phyloP scores from a whole-genome alignment of 2,329 filamentous ascomycete species.

The Stagonosporopsis rhizophila region DNA sequence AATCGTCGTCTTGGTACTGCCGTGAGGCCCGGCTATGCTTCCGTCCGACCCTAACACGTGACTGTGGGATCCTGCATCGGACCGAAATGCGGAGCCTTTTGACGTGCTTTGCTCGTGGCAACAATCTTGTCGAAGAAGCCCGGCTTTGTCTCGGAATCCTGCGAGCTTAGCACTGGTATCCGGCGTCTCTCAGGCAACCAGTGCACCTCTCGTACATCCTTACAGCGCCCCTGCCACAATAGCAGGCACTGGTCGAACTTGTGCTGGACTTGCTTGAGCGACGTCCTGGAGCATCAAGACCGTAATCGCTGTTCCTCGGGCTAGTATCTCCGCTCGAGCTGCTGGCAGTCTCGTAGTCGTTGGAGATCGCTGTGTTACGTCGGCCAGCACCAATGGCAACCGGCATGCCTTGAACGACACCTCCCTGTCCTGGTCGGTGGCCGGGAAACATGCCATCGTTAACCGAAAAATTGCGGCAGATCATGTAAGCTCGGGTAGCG shows the following conservation, averaged over 20 bases:
- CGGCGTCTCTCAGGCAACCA: slow-evolving; percentile 52
- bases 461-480: slow-evolving; percentile 95
- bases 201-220: slow-evolving; percentile 53
- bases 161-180: slow-evolving; percentile 39
- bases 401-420: slow-evolving; percentile 66
- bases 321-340: slow-evolving; percentile 64
- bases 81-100: background rate
- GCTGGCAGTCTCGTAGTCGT: slow-evolving; percentile 60
- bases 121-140: background rate
- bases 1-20: background rate
- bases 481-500: slow-evolving; percentile 95
- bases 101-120: background rate
- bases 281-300: slow-evolving; percentile 48
- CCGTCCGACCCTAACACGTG: background rate
- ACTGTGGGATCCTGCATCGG: background rate
- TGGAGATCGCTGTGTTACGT: slow-evolving; percentile 55
- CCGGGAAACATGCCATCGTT: slow-evolving; percentile 86
- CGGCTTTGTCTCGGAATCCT: background rate
- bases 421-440: slow-evolving; percentile 61
- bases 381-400: slow-evolving; percentile 69
- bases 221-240: slow-evolving; percentile 49
- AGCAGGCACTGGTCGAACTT: slow-evolving; percentile 40
- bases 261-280: slow-evolving; percentile 46
- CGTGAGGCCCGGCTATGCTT: background rate
- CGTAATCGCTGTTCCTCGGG: slow-evolving; percentile 57